Percentiles rank a stretch among this genome's conserved stretches.
phyloP scores from a whole-genome alignment of 306 rosid genomes.

The Fragaria iinumae region DNA sequence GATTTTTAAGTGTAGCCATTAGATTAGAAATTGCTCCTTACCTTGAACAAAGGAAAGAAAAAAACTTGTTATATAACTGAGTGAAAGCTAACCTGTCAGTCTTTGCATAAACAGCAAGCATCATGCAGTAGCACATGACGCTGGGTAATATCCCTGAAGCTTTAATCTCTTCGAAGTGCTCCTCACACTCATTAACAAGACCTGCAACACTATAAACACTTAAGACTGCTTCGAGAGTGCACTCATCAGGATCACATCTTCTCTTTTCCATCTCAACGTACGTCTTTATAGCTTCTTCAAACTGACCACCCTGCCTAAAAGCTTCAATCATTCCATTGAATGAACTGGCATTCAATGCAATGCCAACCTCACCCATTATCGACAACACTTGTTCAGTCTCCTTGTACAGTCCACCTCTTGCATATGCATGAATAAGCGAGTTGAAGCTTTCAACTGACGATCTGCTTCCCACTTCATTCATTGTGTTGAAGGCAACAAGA shows the following conservation, averaged over 20 bases:
- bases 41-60: conserved; percentile 12
- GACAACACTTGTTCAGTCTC: conserved; percentile 61
- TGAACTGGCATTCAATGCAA: conserved; percentile 54
- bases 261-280: conserved; percentile 75
- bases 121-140: conserved; percentile 94
- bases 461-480: conserved; percentile 79
- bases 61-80: neutral
- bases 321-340: conserved; percentile 79
- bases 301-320: conserved; percentile 83
- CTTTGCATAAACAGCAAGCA: conserved; percentile 88
- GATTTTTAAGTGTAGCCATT: neutral
- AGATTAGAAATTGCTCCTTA: conserved; percentile 18
- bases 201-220: conserved; percentile 81
- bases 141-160: conserved; percentile 74
- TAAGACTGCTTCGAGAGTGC: conserved; percentile 76
- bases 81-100: conserved; percentile 60
- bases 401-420: conserved; percentile 78
- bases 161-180: conserved; percentile 87
- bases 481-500: conserved; percentile 87
- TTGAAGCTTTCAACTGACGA: conserved; percentile 74
- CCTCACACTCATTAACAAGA: conserved; percentile 84
- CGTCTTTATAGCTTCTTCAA: conserved; percentile 81
- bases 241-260: conserved; percentile 73
- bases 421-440: conserved; percentile 64
- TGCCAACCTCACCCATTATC: conserved; percentile 61